Evolutionary conservation across 23 red algal genomes (phyloP).

Genomic region (Gracilariopsis chorda): DNA sequence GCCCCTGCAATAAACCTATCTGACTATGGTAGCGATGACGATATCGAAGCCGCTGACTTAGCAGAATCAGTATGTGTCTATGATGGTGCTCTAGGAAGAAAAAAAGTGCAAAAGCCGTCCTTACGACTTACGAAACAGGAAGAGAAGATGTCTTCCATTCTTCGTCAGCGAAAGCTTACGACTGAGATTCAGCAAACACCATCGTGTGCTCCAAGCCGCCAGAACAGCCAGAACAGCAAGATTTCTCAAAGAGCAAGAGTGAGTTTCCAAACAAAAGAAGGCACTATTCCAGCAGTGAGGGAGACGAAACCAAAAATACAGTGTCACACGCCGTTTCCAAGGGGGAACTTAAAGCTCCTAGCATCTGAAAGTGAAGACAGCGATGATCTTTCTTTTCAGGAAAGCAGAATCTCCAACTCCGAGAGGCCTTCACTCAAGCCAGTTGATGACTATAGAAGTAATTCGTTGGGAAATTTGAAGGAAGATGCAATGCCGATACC

Average conservation of each 20-base stretch:
- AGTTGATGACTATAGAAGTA: too few relatives aligned
- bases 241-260: neutral
- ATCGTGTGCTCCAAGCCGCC: too few relatives aligned
- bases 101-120: neutral
- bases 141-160: neutral
- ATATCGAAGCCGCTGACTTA: neutral
- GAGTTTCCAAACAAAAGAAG: neutral
- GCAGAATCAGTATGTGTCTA: neutral
- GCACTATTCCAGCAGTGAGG: neutral
- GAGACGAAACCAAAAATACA: neutral
- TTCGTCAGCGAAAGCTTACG: too few relatives aligned
- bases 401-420: too few relatives aligned
- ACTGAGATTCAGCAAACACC: too few relatives aligned
- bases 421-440: too few relatives aligned
- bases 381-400: neutral
- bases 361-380: slow-evolving; percentile 12
- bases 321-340: slow-evolving; percentile 17
- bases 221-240: too few relatives aligned
- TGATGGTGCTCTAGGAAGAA: neutral
- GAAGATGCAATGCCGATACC: too few relatives aligned
- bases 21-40: slow-evolving; percentile 10
- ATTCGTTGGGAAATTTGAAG: too few relatives aligned
- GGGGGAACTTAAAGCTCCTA: neutral
- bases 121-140: neutral
- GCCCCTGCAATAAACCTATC: neutral